These are phyloP conservation scores for Conticribra guillardii DNA, from an alignment of 108 stramenopile species.

Conservation along the genomic window DNA sequence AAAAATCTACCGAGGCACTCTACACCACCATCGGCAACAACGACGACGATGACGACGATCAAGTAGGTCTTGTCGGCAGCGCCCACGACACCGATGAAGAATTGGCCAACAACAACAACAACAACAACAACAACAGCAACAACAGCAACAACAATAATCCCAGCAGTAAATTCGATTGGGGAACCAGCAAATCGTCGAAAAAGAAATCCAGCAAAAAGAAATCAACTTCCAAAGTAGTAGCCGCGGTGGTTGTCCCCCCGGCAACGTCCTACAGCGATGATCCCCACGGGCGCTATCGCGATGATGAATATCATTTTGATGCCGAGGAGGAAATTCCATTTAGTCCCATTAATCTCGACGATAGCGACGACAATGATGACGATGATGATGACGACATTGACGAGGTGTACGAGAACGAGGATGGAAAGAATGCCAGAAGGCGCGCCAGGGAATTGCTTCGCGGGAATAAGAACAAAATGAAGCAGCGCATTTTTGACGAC, in stretches of 20 bases:
- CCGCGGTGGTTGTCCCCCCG: no score
- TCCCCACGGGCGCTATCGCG: neutral
- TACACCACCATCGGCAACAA: slow-evolving; percentile 5
- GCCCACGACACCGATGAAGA: neutral
- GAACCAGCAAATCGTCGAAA: slow-evolving; percentile 3
- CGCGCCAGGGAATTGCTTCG: neutral
- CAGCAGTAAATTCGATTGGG: neutral
- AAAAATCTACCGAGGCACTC: slow-evolving; percentile 2
- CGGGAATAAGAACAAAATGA: neutral
- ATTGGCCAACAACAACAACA: neutral
- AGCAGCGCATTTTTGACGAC: slow-evolving; percentile 7
- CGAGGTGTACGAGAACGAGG: neutral
- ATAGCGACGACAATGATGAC: slow-evolving; percentile 5
- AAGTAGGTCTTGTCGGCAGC: neutral
- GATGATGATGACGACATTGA: slow-evolving; percentile 8
- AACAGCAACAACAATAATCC: slow-evolving; percentile 1
- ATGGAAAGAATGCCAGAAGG: neutral
- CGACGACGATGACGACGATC: slow-evolving; percentile 18
- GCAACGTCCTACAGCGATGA: neutral
- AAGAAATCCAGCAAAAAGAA: neutral
- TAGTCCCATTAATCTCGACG: slow-evolving; percentile 22
- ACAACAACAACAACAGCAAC: neutral
- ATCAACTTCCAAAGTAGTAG: slow-evolving; percentile 19
- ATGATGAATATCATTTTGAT: slow-evolving; percentile 2
- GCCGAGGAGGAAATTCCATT: slow-evolving; percentile 17